Percentiles rank a stretch among this genome's conserved stretches.
Evolutionary conservation across 2,329 filamentous ascomycete genomes (phyloP).

Genomic region (Penicillium sp.): DNA sequence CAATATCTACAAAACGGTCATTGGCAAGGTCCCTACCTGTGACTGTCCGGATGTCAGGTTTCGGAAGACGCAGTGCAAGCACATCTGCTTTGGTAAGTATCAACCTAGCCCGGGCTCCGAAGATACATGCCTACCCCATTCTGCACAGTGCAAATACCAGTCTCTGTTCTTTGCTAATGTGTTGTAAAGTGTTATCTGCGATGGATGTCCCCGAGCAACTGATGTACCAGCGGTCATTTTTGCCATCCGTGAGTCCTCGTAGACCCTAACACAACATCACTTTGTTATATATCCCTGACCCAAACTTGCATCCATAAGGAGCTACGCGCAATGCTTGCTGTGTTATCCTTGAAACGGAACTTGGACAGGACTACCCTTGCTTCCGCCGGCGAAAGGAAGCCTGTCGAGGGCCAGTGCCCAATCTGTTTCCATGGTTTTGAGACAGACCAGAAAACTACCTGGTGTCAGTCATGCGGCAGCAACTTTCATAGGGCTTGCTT

Average conservation of each 20-base stretch:
- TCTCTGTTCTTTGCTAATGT: not conserved
- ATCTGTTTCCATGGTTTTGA: slow-evolving; percentile 54
- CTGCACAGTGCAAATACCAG: no score
- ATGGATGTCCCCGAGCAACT: not conserved
- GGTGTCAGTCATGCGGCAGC: slow-evolving; percentile 56
- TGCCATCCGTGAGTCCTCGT: not conserved
- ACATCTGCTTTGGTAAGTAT: slow-evolving; percentile 49
- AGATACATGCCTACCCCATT: not conserved
- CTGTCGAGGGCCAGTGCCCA: slow-evolving; percentile 54
- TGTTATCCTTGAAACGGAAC: slow-evolving; percentile 44
- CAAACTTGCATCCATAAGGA: slow-evolving; percentile 32
- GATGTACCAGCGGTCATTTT: not conserved
- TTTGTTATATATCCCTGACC: not conserved
- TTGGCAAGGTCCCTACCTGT: slow-evolving; percentile 47
- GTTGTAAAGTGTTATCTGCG: not conserved
- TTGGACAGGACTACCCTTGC: slow-evolving; percentile 24
- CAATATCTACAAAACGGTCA: slow-evolving; percentile 53
- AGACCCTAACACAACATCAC: not conserved
- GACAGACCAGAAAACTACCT: slow-evolving; percentile 41
- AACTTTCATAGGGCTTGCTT: slow-evolving; percentile 55
- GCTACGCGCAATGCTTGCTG: slow-evolving; percentile 48
- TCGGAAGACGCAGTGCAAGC: slow-evolving; percentile 54
- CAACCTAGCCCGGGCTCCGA: not conserved
- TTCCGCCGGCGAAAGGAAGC: slow-evolving; percentile 44
- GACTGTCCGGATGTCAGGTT: slow-evolving; percentile 45